Evolutionary conservation across 2,329 filamentous ascomycete genomes (phyloP).

Genomic region (Lachnellula occidentalis): DNA sequence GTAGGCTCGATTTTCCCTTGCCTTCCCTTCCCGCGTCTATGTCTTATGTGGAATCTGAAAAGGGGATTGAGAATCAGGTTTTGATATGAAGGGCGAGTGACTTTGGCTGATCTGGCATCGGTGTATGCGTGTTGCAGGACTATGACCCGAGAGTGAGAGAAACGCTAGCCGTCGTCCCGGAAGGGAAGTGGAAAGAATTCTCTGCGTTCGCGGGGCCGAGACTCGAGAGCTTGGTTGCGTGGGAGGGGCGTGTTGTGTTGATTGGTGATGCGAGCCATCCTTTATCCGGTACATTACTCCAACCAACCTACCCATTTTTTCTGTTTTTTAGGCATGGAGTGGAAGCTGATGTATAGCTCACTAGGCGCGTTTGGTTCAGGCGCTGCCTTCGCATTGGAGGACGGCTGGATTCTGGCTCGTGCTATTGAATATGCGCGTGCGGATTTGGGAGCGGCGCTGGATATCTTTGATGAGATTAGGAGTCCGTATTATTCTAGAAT

Average conservation of each 20-base stretch:
- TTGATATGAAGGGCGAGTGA: too few species aligned
- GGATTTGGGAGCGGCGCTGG: conserved; percentile 23
- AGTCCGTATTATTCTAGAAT: conserved; percentile 38
- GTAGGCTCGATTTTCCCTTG: too few species aligned
- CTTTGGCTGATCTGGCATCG: too few species aligned
- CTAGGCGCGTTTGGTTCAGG: conserved; percentile 39
- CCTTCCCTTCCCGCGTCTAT: too few species aligned
- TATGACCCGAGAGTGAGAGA: conserved; percentile 38
- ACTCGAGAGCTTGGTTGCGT: conserved; percentile 36
- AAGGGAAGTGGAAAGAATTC: conserved; percentile 41
- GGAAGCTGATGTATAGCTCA: not conserved
- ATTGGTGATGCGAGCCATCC: conserved; percentile 52
- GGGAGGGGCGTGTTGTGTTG: conserved; percentile 40
- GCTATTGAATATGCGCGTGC: conserved; percentile 27
- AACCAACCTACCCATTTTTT: too few species aligned
- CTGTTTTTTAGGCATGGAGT: not conserved
- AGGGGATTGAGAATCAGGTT: too few species aligned
- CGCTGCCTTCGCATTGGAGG: conserved; percentile 41
- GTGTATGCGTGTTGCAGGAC: conserved; percentile 13
- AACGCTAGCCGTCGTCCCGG: conserved; percentile 34
- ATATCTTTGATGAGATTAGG: conserved; percentile 36
- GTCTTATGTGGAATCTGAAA: too few species aligned
- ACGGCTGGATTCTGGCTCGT: conserved; percentile 40
- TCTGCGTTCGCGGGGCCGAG: conserved; percentile 43
- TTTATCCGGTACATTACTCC: conserved; percentile 35